These are phyloP conservation scores for Boeremia lycopersici DNA, from an alignment of 2,329 filamentous ascomycete species.

Conservation along the genomic window DNA sequence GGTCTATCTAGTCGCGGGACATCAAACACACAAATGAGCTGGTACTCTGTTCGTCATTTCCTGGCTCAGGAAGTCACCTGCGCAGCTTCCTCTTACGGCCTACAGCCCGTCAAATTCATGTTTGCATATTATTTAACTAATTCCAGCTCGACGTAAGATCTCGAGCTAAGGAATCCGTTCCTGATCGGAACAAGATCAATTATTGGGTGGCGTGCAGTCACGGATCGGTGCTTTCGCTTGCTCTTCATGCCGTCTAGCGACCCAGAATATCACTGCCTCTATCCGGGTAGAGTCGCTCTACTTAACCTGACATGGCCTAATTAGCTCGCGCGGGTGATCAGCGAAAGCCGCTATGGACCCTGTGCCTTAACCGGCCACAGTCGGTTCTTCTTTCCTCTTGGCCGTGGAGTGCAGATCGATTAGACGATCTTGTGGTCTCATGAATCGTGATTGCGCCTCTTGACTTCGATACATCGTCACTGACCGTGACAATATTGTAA, in stretches of 20 bases:
- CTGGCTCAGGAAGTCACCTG: too few relatives aligned
- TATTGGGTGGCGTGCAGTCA: conserved; percentile 4
- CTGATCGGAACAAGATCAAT: not conserved
- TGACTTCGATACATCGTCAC: conserved; percentile 4
- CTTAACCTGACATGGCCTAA: not conserved
- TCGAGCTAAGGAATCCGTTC: not conserved
- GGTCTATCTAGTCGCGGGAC: not conserved
- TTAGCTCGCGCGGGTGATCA: not conserved
- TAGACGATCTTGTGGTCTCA: conserved; percentile 3
- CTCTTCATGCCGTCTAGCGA: not conserved
- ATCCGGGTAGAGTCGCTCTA: not conserved
- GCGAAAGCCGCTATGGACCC: conserved; percentile 10
- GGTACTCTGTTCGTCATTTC: too few relatives aligned
- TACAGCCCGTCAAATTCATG: too few relatives aligned
- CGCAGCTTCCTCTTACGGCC: too few relatives aligned
- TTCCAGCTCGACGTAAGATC: conserved; percentile 5
- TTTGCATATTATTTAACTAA: not conserved
- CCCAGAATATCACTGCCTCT: conserved; percentile 3
- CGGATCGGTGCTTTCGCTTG: conserved; percentile 8
- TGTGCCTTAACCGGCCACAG: conserved; percentile 6
- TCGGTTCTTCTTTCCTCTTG: conserved; percentile 7
- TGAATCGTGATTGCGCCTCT: conserved; percentile 2
- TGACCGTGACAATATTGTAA: not conserved
- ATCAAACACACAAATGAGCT: too few relatives aligned
- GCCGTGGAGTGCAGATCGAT: conserved; percentile 5